Base-by-base conservation (phyloP, 176 grass and related monocot genomes). In the Cenchrus americanus region DNA sequence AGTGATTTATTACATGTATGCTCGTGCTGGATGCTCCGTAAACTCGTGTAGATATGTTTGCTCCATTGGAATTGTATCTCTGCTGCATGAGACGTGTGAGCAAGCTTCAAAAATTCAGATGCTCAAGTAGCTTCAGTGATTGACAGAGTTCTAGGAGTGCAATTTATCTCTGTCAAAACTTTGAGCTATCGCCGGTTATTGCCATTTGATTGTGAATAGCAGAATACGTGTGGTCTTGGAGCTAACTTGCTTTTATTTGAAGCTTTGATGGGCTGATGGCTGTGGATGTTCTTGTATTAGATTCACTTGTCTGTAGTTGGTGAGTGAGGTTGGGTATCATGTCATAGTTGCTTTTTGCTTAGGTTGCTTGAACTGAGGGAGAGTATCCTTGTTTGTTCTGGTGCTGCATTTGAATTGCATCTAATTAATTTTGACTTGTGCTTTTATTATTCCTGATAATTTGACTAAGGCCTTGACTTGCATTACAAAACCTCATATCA, bases 371-470 rank as follows among this genome's bases (percentile, higher is more conserved):
- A n/a, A 61, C 60, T 42, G 46, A 46, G 22, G 17, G 19, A 59
- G 41, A 61, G 43, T 74, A 62, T 83, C 52, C 7, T 67, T 90
- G 75, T 90, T 79, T 83, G 50, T 5, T 73, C 76, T 76, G 34
- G 74, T 67, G 80, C 10, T 79, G 19, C 52, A 54, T 62, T 68
- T 24, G 17, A 15, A 14, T 18, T 66, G 21, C 19, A 44, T 44
- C 6, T 19, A 24, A 4, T 40, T 27, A 58, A 37, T 10, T 52
- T 74, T 26, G 19, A 49, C 78, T 76, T 75, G 10, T 9, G 4
- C 66, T 75, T 59, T 59, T 58, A 18, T 48, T 68, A 48, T 17
- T 0, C 2, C 24, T 75, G 60, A 66, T 75, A 24, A 48, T 71
- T 65, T 53, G 10, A 43, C 64, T 53, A 1, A 43, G 54, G 4